Percentiles rank a stretch among this genome's conserved stretches.
These are phyloP conservation scores for Ophiocordyceps sinensis DNA, from an alignment of 2,329 filamentous ascomycete species.

Conservation along the genomic window DNA sequence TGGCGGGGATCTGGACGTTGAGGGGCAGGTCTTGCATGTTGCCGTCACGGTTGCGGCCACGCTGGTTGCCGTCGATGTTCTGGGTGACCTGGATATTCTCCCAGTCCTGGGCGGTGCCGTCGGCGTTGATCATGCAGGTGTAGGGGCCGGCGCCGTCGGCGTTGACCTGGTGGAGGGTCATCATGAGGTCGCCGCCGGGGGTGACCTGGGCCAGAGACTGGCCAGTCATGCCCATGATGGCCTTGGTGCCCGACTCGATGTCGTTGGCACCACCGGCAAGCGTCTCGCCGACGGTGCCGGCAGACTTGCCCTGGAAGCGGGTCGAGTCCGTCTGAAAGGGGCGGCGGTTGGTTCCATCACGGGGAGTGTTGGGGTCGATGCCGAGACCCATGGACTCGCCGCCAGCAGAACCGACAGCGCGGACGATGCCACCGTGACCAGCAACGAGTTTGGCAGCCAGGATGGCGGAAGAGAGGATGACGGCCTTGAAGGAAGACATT, in stretches of 20 bases:
- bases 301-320: slow-evolving; percentile 40
- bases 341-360: slow-evolving; percentile 42
- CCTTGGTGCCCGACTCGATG: slow-evolving; percentile 38
- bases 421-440: slow-evolving; percentile 46
- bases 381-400: slow-evolving; percentile 37
- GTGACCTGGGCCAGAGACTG: slow-evolving; percentile 42
- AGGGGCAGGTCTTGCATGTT: slow-evolving; percentile 32
- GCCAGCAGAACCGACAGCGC: slow-evolving; percentile 41
- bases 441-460: slow-evolving; percentile 39
- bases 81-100: slow-evolving; percentile 36
- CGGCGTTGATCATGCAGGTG: slow-evolving; percentile 48
- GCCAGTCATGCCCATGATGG: slow-evolving; percentile 44
- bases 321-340: slow-evolving; percentile 53
- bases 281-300: slow-evolving; percentile 43
- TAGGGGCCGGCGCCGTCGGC: slow-evolving; percentile 52
- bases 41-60: slow-evolving; percentile 27
- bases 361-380: slow-evolving; percentile 40
- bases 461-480: slow-evolving; percentile 31
- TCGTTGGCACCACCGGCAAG: slow-evolving; percentile 40
- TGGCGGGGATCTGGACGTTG: slow-evolving; percentile 39
- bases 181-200: slow-evolving; percentile 38
- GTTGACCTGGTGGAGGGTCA: slow-evolving; percentile 56
- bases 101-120: slow-evolving; percentile 41
- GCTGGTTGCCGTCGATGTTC: slow-evolving; percentile 13
- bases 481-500: slow-evolving; percentile 16